Evolutionary conservation across 2,329 filamentous ascomycete species (phyloP), one percentile per base, ranked within the genome.

Genomic region (Camillea tinctor): DNA sequence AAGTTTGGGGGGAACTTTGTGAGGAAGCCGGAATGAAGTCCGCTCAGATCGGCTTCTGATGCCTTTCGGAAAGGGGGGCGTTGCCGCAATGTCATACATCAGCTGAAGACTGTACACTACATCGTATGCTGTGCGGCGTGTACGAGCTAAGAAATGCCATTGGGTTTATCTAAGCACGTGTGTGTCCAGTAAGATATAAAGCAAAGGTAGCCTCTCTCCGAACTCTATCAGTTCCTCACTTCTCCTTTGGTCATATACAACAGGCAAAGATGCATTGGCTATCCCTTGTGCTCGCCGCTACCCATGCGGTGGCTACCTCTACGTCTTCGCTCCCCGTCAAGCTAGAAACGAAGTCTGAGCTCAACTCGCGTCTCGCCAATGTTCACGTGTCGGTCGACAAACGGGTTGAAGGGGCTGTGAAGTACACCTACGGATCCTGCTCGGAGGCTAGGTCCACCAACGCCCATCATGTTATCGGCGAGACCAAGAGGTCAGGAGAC

Each of bases 401-500:
- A 5, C 59, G 57, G 2, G 54, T 75, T 7, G 67, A 70, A 1
- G 71, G 72, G 1, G 52, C 64, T 11, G 50, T 76, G 30, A 70
- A 67, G 7, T 73, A 75, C 50, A 74, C 71, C 24, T 76, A 75
- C 49, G 74, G 74, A 9, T 65, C 69, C 1, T 76, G 74, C 58
- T 57, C 66, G 0, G 60, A 66, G 3, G 56, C 44, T 17, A 51
- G 52, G 11, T 58, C 53, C 21, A 52, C 54, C 3, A 67, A 73
- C 20, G 65, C 69, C 20, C 70, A 74, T 26, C 71, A 74, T 57
- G 59, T 63, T 49, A 67, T 75, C 24, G 62, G 60, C 24, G 64
- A 66, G 11, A 59, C 60, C 19, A 53, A 60, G 1, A 59, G 62
- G 6, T 26, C 62, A 23, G 68, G 64, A 53, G 68, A 65, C 56